Evolutionary conservation across 2,329 filamentous ascomycete genomes (phyloP), one percentile per base, ranked within the genome.

Genomic region (Drechslera avenae): DNA sequence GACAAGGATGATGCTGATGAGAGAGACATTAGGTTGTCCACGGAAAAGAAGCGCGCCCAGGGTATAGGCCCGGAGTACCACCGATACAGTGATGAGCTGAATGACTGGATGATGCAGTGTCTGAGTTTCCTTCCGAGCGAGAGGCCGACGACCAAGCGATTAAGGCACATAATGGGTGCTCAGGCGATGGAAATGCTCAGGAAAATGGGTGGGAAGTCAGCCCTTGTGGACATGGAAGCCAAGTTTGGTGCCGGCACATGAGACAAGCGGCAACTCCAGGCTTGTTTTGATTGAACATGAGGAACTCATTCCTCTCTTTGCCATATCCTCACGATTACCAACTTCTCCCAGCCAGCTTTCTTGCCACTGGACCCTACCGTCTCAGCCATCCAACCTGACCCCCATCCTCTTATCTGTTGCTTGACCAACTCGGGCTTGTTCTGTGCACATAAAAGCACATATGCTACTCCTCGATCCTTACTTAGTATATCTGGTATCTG

Each of bases 331-430:
- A 97, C 78, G 64, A 99, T 88, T 68, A 91, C 87, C 73, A 99
- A 78, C 76, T 89, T 95, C 78, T 99, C 94, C 92, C 93, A 96
- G 0, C 94, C 94, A 23, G 89, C 93, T 73, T 88, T 85, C 78
- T 87, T 91, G 40, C 93, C 93, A 73, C 91, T 97, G 46, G 81
- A 83, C 5, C 89, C 88, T 4, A 96, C 91, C 14, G 84, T 90
- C 71, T 91, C 86, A 8, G 84, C 90, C 54, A 73, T 80, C 94
- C 93, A 97, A 18, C 70, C 78, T 12, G 56, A 49, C n/a, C 76
- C 77, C 84, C 88, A 84, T 3, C 59, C 66, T 33, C 76, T 75
- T 53, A 94, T 83, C 40, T 81, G 75, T 52, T 78, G 71, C 72
- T 87, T 90, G 41, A 95, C 89, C 44, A 84, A 76, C 19, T 87